These are phyloP conservation scores for Neoboletus brunneissimus DNA, from an alignment of 768 basidiomycete species.

Conservation along the genomic window DNA sequence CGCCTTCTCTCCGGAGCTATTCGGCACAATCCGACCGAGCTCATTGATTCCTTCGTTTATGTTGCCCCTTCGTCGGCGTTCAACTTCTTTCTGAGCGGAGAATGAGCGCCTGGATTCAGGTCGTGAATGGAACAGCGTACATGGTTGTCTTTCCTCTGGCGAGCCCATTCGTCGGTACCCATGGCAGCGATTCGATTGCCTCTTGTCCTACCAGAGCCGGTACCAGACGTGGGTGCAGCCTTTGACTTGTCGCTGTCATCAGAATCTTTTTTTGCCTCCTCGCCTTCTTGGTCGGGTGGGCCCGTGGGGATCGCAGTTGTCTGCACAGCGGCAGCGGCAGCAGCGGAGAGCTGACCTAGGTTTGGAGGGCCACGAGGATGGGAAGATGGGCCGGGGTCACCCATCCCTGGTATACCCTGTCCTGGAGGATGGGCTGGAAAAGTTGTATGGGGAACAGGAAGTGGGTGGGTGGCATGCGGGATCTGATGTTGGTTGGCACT, in stretches of 20 bases:
- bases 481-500: constrained; percentile 31
- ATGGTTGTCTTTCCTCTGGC: constrained; percentile 81
- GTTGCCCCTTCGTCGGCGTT: constrained; percentile 89
- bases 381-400: constrained; percentile 70
- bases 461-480: constrained; percentile 22
- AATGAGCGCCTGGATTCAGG: background rate
- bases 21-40: constrained; percentile 85
- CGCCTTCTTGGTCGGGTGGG: constrained; percentile 16
- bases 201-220: constrained; percentile 42
- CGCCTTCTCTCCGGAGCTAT: constrained; percentile 80
- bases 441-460: constrained; percentile 42
- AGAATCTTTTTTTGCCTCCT: constrained; percentile 26
- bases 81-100: constrained; percentile 86
- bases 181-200: constrained; percentile 57
- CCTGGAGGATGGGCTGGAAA: constrained; percentile 23
- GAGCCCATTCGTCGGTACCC: constrained; percentile 76
- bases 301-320: constrained; percentile 26
- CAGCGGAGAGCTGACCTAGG: constrained; percentile 54
- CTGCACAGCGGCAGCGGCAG: constrained; percentile 44
- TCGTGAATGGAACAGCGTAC: constrained; percentile 38
- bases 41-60: constrained; percentile 97
- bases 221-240: constrained; percentile 25
- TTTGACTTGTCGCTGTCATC: constrained; percentile 29
- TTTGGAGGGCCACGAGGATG: constrained; percentile 68
- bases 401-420: constrained; percentile 48